Evolutionary conservation across 441 rosid species (phyloP).

Genomic region (Dalechampia spathulata): DNA sequence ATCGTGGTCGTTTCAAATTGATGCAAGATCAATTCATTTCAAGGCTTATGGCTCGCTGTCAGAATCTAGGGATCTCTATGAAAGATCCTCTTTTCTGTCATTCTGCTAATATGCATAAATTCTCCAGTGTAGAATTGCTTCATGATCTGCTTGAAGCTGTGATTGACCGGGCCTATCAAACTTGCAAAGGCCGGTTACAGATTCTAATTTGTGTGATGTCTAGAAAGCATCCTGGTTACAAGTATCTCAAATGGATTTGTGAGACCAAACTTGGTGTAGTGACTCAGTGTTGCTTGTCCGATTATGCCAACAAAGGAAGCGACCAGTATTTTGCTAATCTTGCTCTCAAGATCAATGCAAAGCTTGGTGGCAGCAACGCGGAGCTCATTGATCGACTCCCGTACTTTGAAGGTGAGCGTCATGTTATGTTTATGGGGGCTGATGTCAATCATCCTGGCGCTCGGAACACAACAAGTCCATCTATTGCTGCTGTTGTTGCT

Average conservation of each 20-base stretch:
- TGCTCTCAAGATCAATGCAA: slow-evolving; percentile 79
- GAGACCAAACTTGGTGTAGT: slow-evolving; percentile 70
- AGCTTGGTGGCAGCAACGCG: slow-evolving; percentile 80
- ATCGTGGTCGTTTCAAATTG: slow-evolving; percentile 13
- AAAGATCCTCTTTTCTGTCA: slow-evolving; percentile 31
- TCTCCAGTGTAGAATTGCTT: slow-evolving; percentile 35
- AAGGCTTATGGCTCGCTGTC: slow-evolving; percentile 38
- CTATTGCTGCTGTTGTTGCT: slow-evolving; percentile 75
- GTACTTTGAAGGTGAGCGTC: slow-evolving; percentile 27
- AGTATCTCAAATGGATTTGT: slow-evolving; percentile 68
- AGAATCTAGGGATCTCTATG: slow-evolving; percentile 54
- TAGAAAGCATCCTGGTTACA: slow-evolving; percentile 49
- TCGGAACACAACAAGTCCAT: slow-evolving; percentile 47
- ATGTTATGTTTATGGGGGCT: slow-evolving; percentile 78
- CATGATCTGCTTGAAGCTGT: slow-evolving; percentile 31
- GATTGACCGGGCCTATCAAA: slow-evolving; percentile 21
- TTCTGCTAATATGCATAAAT: slow-evolving; percentile 33
- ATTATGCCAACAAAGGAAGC: slow-evolving; percentile 25
- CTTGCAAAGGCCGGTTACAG: slow-evolving; percentile 29
- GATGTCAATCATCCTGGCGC: slow-evolving; percentile 79
- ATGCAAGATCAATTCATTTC: slow-evolving; percentile 27
- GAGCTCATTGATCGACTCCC: slow-evolving; percentile 52
- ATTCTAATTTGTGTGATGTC: slow-evolving; percentile 77
- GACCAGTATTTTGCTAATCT: slow-evolving; percentile 72
- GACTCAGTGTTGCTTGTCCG: slow-evolving; percentile 71